Conservation (phyloP, 2,329 filamentous ascomycete species). For the Emmonsiellopsis sp. region DNA sequence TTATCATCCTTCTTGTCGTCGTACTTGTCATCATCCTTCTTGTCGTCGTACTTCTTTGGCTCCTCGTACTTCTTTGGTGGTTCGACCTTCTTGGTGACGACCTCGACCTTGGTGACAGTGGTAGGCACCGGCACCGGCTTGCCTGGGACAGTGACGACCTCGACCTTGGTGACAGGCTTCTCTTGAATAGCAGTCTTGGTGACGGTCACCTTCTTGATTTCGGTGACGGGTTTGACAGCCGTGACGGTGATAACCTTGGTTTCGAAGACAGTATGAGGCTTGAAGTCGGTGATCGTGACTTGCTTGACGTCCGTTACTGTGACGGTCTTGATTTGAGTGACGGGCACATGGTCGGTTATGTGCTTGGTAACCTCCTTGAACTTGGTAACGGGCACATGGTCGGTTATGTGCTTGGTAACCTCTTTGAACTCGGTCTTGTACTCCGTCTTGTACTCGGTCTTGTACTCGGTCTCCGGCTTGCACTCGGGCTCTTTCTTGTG, state of each 20-base stretch:
- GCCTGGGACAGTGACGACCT: neutral
- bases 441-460: neutral
- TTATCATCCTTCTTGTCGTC: neutral
- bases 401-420: neutral
- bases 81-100: constrained; percentile 1
- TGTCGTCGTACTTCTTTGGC: neutral
- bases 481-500: neutral
- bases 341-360: neutral
- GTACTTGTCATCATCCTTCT: neutral
- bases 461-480: constrained; percentile 1
- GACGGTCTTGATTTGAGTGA: neutral
- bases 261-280: constrained; percentile 2
- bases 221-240: neutral
- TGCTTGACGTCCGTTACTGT: constrained; percentile 6
- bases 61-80: neutral
- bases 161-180: neutral
- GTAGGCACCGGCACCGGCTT: neutral
- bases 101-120: neutral
- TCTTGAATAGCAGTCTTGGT: constrained; percentile 1
- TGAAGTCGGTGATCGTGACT: constrained; percentile 3
- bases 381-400: neutral
- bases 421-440: neutral
- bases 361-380: neutral
- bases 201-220: neutral
- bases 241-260: constrained; percentile 3